Evolutionary conservation across 148 eudicot genomes (phyloP), one percentile per base, ranked within the genome.

Genomic region (Spergularia marina): DNA sequence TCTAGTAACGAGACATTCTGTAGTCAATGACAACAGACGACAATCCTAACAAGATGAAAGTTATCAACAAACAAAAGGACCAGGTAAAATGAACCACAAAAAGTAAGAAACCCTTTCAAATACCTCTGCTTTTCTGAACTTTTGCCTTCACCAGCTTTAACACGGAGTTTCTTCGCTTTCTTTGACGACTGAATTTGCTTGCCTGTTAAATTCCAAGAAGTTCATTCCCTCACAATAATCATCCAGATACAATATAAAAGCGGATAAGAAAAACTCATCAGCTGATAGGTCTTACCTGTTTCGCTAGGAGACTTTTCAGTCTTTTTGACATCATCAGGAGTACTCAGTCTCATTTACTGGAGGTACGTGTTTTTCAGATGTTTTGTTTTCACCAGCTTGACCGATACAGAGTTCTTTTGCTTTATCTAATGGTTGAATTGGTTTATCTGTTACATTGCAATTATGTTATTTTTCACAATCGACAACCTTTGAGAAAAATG

Each of bases 111-210:
- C 12, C 53, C 1, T 5, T 40, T 40, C 10, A 16, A 52, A 72
- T 78, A 93, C 98, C 98, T 90, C 74, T 91, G 98, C 72, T 86
- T 93, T 53, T 91, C 91, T 51, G 98, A 86, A 80, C 74, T 68
- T 20, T 51, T 82, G 55, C 83, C 88, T 67, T 74, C 87, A 41
- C 79, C 81, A 75, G 76, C 76, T 40, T 66, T 73, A 74, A 70
- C 80, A 55, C 77, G 30, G 49, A 74, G 74, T 71, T 51, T 72
- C 73, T 82, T 75, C 52, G 72, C 78, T 79, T 86, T 85, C 79
- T 70, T 86, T 62, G 71, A 21, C 57, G 81, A 67, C 81, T 84
- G 68, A 53, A 40, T 65, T 20, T 64, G 18, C 72, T 80, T 80
- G 64, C 70, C 85, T 84, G 75, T 10, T 15, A 62, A 10, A 72